These are phyloP conservation scores for Blyttiomyces sp. DNA, from an alignment of 371 early-diverging fungal genomes.

Conservation along the genomic window DNA sequence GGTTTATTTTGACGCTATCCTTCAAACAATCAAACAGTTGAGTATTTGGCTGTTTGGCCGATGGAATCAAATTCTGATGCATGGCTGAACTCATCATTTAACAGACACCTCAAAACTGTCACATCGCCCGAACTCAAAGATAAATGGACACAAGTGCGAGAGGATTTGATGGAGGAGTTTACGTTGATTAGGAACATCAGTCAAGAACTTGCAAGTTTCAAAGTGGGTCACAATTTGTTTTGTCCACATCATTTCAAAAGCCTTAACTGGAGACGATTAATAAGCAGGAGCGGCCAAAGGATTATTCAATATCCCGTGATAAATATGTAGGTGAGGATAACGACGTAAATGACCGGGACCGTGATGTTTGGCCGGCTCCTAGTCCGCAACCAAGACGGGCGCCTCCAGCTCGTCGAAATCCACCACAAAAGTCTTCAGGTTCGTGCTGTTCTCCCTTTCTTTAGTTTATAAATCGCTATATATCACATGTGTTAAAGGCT, in stretches of 20 bases:
- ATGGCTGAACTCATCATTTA: no score
- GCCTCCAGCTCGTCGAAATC: slow-evolving; percentile 2
- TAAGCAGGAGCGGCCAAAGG: background rate
- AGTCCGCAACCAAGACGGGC: slow-evolving; percentile 26
- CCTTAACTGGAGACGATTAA: background rate
- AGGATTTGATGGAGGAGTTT: slow-evolving; percentile 39
- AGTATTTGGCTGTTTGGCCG: background rate
- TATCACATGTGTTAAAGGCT: background rate
- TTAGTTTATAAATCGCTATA: background rate
- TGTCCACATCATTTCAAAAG: background rate
- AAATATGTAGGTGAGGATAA: slow-evolving; percentile 1
- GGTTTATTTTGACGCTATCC: slow-evolving; percentile 44
- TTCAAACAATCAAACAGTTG: slow-evolving; percentile 43
- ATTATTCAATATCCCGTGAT: background rate
- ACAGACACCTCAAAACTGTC: slow-evolving; percentile 33
- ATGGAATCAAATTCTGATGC: no score
- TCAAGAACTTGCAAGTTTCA: slow-evolving; percentile 40
- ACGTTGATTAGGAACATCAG: slow-evolving; percentile 37
- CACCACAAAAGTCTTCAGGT: slow-evolving; percentile 9
- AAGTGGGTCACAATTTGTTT: slow-evolving; percentile 26
- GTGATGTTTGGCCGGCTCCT: slow-evolving; percentile 49
- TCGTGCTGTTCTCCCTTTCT: background rate
- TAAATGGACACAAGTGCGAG: slow-evolving; percentile 31
- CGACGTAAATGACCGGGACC: slow-evolving; percentile 20
- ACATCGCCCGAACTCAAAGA: slow-evolving; percentile 18